These are phyloP conservation scores for Ceratobasidium sp. DNA, from an alignment of 1,284 basidiomycete species.

Conservation along the genomic window DNA sequence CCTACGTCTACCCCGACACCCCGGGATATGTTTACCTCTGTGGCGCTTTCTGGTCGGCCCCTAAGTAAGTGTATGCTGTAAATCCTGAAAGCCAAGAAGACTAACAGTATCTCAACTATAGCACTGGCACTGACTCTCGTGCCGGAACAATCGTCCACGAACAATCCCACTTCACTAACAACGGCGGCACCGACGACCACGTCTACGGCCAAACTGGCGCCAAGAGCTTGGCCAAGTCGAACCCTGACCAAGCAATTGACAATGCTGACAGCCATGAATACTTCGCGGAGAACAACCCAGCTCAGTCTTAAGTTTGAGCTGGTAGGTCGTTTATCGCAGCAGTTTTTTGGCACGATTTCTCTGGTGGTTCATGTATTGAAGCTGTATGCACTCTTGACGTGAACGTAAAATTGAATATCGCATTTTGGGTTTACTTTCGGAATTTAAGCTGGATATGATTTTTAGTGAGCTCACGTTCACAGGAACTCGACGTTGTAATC, in stretches of 20 bases:
- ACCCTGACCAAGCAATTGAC: conserved; percentile 34
- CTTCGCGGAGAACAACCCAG: conserved; percentile 45
- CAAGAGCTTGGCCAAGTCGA: conserved; percentile 40
- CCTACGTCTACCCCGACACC: conserved; percentile 35
- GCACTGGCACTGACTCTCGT: conserved; percentile 47
- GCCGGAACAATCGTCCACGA: conserved; percentile 49
- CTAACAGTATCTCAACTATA: conserved; percentile 1
- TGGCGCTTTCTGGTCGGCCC: conserved; percentile 48
- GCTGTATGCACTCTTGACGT: not conserved
- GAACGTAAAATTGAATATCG: conserved; percentile 17
- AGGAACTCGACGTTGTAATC: no score
- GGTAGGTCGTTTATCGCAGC: not conserved
- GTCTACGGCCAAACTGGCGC: conserved; percentile 43
- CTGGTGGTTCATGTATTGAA: not conserved
- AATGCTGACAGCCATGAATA: conserved; percentile 46
- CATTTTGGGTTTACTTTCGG: conserved; percentile 6
- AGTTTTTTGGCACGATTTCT: not conserved
- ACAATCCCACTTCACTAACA: conserved; percentile 46
- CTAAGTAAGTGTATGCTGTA: conserved; percentile 21
- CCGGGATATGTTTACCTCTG: conserved; percentile 47
- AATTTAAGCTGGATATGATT: not conserved
- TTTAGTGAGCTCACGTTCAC: no score
- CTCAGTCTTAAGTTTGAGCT: conserved; percentile 2
- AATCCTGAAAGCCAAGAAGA: not conserved
- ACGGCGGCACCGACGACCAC: conserved; percentile 46